Conservation (phyloP, 106 monocot species). For the Gastrodia elata region DNA sequence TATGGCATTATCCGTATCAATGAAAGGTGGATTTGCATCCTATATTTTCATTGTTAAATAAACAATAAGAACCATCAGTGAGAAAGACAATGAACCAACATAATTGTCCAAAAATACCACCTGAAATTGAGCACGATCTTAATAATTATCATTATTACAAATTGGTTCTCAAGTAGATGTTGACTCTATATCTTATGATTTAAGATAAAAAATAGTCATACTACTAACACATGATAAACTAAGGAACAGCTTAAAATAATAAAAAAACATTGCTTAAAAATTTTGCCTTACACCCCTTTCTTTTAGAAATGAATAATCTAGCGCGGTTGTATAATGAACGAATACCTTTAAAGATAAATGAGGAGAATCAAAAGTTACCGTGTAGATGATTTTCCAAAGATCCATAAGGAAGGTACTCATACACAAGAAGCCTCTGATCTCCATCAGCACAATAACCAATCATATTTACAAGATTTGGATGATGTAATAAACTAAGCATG, state of each 20-base stretch:
- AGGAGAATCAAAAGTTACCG: conserved; percentile 13
- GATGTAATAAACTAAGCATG: conserved; percentile 33
- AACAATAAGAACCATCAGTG: not conserved
- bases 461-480: conserved; percentile 30
- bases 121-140: not conserved
- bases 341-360: not conserved
- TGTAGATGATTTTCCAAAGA: conserved; percentile 33
- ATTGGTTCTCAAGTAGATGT: not conserved
- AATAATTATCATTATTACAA: not conserved
- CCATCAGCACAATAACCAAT: conserved; percentile 36
- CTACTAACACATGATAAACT: not conserved
- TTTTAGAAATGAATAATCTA: not conserved
- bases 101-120: not conserved
- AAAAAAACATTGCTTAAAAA: not conserved
- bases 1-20: not conserved
- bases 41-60: too few relatives aligned
- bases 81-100: not conserved
- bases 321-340: not conserved
- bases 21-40: too few relatives aligned
- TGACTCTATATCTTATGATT: not conserved
- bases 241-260: not conserved
- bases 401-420: conserved; percentile 29
- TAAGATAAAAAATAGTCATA: not conserved
- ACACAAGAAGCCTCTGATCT: conserved; percentile 32
- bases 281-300: not conserved